Percentiles rank a stretch among this genome's conserved stretches.
phyloP scores from a whole-genome alignment of 495 filamentous ascomycete genomes.

The Tuber indicum region DNA sequence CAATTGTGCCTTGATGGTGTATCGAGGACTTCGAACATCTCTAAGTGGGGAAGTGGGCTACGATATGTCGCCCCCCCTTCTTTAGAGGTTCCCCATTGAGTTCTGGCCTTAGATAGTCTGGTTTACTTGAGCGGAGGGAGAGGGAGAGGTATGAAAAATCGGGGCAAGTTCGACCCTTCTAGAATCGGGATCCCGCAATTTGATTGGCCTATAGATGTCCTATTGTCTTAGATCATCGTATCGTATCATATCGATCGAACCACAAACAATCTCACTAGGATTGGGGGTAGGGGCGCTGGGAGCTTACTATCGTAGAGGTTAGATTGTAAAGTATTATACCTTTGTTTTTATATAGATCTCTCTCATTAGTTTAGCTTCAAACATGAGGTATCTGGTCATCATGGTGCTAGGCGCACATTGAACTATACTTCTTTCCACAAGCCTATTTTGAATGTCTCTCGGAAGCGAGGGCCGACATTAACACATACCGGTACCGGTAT shows the following conservation, averaged over 20 bases:
- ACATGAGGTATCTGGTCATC: background rate
- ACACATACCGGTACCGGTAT: background rate
- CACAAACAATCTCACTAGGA: background rate
- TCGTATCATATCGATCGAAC: background rate
- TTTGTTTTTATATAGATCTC: background rate
- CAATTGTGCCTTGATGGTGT: background rate
- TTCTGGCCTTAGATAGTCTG: background rate
- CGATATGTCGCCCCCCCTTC: background rate
- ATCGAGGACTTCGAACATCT: background rate
- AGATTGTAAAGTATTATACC: background rate
- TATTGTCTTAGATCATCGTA: background rate
- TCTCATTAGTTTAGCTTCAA: background rate
- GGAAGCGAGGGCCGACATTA: background rate
- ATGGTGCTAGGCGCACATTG: background rate
- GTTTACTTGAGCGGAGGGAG: background rate
- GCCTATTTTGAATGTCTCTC: background rate
- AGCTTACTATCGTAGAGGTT: background rate
- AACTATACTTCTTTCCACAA: background rate
- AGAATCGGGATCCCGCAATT: background rate
- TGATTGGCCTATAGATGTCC: background rate
- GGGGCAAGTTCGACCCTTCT: background rate
- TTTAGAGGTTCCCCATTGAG: background rate
- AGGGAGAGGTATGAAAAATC: background rate
- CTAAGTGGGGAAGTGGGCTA: background rate
- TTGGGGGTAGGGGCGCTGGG: background rate